These are phyloP conservation scores for Mycena polygramma DNA, from an alignment of 768 basidiomycete genomes.

Conservation along the genomic window DNA sequence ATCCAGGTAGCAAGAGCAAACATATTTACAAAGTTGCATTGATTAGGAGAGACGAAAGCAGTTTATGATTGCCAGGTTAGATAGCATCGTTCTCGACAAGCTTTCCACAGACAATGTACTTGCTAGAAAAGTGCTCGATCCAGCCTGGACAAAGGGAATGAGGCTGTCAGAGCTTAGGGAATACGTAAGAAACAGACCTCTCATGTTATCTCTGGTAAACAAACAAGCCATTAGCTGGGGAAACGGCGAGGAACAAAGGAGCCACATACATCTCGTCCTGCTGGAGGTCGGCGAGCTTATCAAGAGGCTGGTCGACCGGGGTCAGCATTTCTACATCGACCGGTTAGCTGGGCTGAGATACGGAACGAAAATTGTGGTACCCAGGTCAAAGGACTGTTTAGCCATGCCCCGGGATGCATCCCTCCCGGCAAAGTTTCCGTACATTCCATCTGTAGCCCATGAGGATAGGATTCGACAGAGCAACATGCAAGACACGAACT, in stretches of 20 bases:
- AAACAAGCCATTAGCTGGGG: constrained; percentile 28
- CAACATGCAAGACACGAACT: constrained; percentile 62
- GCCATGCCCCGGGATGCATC: constrained; percentile 98
- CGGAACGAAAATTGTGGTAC: constrained; percentile 51
- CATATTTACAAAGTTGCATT: background rate
- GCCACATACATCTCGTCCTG: constrained; percentile 87
- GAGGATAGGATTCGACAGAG: constrained; percentile 4
- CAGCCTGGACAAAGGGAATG: constrained; percentile 67
- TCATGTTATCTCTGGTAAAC: constrained; percentile 87
- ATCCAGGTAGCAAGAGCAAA: too few relatives aligned
- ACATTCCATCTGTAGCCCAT: constrained; percentile 82
- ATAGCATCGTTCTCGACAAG: constrained; percentile 84
- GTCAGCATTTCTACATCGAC: constrained; percentile 85
- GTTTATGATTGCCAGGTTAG: constrained; percentile 38
- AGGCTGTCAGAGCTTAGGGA: constrained; percentile 10
- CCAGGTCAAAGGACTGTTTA: constrained; percentile 95
- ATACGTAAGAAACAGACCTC: constrained; percentile 59
- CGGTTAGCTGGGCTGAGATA: background rate
- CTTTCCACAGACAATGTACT: constrained; percentile 92
- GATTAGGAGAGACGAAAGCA: background rate
- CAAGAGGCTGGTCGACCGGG: constrained; percentile 86
- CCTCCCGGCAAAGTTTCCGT: constrained; percentile 96
- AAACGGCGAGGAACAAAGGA: constrained; percentile 1
- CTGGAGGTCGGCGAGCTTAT: constrained; percentile 84
- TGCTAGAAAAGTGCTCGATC: constrained; percentile 94